A percentile compares a stretch with the other conserved stretches of the same genome.
Evolutionary conservation across 805 yeast species (phyloP).

Genomic region (Suhomyces sp.): DNA sequence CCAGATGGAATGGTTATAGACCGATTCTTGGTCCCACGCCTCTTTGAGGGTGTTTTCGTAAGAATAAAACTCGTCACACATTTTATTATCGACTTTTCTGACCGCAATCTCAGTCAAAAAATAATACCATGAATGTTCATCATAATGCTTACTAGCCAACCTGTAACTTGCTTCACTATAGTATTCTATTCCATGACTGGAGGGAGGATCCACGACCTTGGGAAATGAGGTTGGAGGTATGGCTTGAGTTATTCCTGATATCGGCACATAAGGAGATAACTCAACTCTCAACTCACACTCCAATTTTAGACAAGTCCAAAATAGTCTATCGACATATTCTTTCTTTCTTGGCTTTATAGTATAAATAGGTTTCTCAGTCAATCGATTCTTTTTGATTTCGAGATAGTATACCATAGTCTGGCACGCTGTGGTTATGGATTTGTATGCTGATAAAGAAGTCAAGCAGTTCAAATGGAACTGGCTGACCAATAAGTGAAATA

Average conservation of each 20-base stretch:
- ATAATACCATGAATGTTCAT: constrained; percentile 36
- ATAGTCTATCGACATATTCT: constrained; percentile 26
- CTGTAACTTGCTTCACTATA: constrained; percentile 22
- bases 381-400: constrained; percentile 14
- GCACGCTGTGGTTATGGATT: constrained; percentile 23
- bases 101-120: constrained; percentile 40
- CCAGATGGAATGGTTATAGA: constrained; percentile 24
- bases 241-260: constrained; percentile 30
- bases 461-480: constrained; percentile 27
- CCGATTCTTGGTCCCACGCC: constrained; percentile 25
- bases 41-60: constrained; percentile 8
- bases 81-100: constrained; percentile 35
- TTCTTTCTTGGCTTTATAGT: constrained; percentile 7
- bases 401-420: constrained; percentile 30
- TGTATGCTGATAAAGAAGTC: constrained; percentile 27
- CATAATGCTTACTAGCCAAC: constrained; percentile 21
- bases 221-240: constrained; percentile 34
- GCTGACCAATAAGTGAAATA: constrained; percentile 21
- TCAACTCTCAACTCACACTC: constrained; percentile 37
- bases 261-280: constrained; percentile 31
- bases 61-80: constrained; percentile 32
- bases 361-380: constrained; percentile 4
- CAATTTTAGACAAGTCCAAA: constrained; percentile 36
- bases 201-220: constrained; percentile 24
- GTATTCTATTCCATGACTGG: constrained; percentile 10